phyloP scores from a whole-genome alignment of 148 eudicot genomes.

The Beta vulgaris region DNA sequence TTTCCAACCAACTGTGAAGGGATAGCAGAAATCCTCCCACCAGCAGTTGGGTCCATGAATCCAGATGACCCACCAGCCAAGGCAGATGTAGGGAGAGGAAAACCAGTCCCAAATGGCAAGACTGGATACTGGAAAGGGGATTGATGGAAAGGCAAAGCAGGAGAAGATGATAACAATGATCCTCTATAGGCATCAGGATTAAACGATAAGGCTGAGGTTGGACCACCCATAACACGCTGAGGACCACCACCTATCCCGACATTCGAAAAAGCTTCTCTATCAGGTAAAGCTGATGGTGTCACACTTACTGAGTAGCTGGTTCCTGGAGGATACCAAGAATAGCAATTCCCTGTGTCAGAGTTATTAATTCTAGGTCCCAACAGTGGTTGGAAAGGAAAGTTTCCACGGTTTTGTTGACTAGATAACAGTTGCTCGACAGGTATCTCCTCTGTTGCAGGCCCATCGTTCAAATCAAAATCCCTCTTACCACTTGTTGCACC shows the following conservation, averaged over 20 bases:
- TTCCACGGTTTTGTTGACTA: constrained; percentile 33
- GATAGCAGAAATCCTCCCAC: constrained; percentile 48
- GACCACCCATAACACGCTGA: constrained; percentile 52
- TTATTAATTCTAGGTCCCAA: constrained; percentile 50
- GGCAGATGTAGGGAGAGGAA: constrained; percentile 50
- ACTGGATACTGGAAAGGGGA: constrained; percentile 63
- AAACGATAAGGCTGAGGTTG: constrained; percentile 40
- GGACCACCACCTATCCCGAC: constrained; percentile 45
- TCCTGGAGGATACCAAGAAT: constrained; percentile 58
- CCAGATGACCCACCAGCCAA: constrained; percentile 54
- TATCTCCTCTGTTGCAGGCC: constrained; percentile 65
- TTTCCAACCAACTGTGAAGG: constrained; percentile 69
- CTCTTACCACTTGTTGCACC: constrained; percentile 41
- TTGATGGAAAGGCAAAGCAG: constrained; percentile 55
- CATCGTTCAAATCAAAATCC: constrained; percentile 85
- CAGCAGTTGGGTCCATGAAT: constrained; percentile 52
- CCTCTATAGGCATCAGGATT: constrained; percentile 59
- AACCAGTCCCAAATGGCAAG: constrained; percentile 62
- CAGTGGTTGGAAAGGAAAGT: constrained; percentile 34
- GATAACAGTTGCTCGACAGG: constrained; percentile 32
- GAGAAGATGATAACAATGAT: constrained; percentile 72
- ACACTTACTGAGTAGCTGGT: constrained; percentile 53
- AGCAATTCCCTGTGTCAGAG: constrained; percentile 41
- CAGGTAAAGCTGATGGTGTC: constrained; percentile 56
- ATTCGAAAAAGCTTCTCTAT: constrained; percentile 53